These are phyloP conservation scores for Chlorella sp. DNA, from an alignment of 139 green algal species.

Conservation along the genomic window DNA sequence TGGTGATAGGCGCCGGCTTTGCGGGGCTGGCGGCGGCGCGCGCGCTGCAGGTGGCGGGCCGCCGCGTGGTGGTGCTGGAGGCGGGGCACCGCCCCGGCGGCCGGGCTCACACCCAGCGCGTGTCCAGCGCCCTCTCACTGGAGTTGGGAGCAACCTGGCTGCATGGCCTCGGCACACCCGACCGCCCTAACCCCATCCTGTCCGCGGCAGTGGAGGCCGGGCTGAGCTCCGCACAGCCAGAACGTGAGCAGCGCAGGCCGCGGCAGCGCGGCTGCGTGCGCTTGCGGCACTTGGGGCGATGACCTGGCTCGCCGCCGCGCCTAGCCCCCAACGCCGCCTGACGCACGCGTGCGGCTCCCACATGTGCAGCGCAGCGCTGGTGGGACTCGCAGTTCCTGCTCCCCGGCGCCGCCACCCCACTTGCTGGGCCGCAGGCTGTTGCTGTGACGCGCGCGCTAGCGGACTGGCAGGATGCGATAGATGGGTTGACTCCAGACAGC, in stretches of 20 bases:
- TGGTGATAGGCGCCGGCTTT: neutral
- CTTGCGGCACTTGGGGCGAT: too few species aligned
- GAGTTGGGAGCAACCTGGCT: slow-evolving; percentile 35
- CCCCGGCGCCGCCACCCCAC: neutral
- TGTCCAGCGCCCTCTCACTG: neutral
- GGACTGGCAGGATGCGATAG: neutral
- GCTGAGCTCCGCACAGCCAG: neutral
- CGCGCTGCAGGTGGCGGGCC: neutral
- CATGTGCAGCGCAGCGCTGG: slow-evolving; percentile 14
- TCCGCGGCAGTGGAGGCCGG: neutral
- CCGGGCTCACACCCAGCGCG: slow-evolving; percentile 7
- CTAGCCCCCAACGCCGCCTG: too few species aligned
- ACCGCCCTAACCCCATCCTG: slow-evolving; percentile 13
- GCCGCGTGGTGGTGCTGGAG: slow-evolving; percentile 13
- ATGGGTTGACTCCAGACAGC: neutral
- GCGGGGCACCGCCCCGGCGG: neutral
- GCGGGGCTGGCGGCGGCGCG: slow-evolving; percentile 7
- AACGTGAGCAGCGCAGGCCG: neutral
- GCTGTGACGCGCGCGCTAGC: neutral
- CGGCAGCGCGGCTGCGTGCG: neutral
- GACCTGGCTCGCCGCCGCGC: too few species aligned
- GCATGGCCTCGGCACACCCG: slow-evolving; percentile 1
- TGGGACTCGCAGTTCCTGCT: slow-evolving; percentile 22
- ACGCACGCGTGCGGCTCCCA: too few species aligned
- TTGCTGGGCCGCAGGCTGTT: neutral